Base-by-base conservation (phyloP, 768 basidiomycete genomes). In the Leccinum arenicola region DNA sequence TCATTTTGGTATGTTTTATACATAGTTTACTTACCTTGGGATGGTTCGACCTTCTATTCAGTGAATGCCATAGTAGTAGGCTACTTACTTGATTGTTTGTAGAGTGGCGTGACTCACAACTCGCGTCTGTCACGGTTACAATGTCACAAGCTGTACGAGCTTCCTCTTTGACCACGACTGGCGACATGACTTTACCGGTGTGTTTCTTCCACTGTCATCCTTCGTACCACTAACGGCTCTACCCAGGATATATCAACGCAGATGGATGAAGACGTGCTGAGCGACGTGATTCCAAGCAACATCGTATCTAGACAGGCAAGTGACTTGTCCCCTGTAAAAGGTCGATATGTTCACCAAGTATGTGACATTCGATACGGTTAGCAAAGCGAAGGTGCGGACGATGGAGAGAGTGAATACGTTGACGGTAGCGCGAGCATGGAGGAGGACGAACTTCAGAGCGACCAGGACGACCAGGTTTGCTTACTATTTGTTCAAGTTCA, bases 221-320 rank as follows among this genome's bases (percentile, higher is more conserved):
- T 43, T 43, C 17, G 15, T 19, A 14, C 12, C 6, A 23, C 50
- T 68, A 23, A 69, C 21, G n/a, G 9, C 5, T 25, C 6, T 23
- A n/a, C 21, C 3, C 29, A 73, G 66, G 64, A 67, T 33, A 48
- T 36, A 4, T 43, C 58, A 21, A 55, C 21, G 1, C 65, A 61
- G 9, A 77, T 76, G 67, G 84, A 85, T 12, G 93, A 94, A 55
- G 94, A 95, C 72, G 87, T 93, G 52, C 81, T 97, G 61, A 92
- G 90, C 67, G 94, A 96, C 72, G 84, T 95, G 58, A 87, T 96
- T 8, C 94, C 94, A 2, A 90, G 88, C 71, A 92, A 93, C 70
- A 93, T 95, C 62, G 87, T 95, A 50, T 95, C 93, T 56, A 84
- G 94, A 68, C 89, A 92, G 78, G 93, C 89, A 67, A 58, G 80